Evolutionary conservation across 768 basidiomycete species (phyloP).

Genomic region (Leccinum variicolor): DNA sequence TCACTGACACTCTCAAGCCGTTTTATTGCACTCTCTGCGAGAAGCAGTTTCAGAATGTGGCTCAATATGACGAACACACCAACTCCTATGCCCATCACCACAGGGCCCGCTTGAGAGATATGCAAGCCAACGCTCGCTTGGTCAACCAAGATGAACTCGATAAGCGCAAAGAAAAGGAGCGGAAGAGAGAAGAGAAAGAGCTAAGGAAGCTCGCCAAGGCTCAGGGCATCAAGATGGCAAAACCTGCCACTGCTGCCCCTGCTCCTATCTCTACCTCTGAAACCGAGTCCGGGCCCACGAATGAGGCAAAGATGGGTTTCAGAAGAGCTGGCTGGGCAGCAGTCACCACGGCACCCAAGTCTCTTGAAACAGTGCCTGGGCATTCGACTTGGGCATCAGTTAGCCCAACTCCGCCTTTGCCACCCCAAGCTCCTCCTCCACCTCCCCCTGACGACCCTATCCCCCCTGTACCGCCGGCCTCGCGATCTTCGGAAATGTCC

Average conservation of each 20-base stretch:
- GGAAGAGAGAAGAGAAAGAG: conserved; percentile 82
- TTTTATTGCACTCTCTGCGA: conserved; percentile 85
- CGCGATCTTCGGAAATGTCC: conserved; percentile 13
- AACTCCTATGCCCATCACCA: conserved; percentile 89
- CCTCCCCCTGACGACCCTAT: conserved; percentile 11
- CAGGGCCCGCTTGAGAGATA: conserved; percentile 76
- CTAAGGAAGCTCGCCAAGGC: conserved; percentile 81
- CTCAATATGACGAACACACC: conserved; percentile 87
- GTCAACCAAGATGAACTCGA: conserved; percentile 65
- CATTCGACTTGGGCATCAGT: conserved; percentile 15
- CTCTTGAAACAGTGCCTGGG: conserved; percentile 9
- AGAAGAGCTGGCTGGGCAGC: conserved; percentile 54
- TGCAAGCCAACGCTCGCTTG: conserved; percentile 73
- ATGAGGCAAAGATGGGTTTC: conserved; percentile 25
- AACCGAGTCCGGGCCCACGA: conserved; percentile 12
- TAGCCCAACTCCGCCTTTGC: conserved; percentile 22
- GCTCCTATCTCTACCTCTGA: conserved; percentile 15
- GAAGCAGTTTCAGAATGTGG: conserved; percentile 83
- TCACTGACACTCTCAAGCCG: conserved; percentile 61
- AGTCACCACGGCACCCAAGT: conserved; percentile 15
- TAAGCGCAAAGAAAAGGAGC: conserved; percentile 80
- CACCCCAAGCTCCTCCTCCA: conserved; percentile 8
- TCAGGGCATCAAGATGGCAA: conserved; percentile 66
- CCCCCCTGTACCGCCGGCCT: conserved; percentile 13
- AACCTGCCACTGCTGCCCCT: conserved; percentile 24